A percentile compares a stretch with the other conserved stretches of the same genome.
Evolutionary conservation across 768 basidiomycete species (phyloP).

Genomic region (Fibroporia radiculosa): DNA sequence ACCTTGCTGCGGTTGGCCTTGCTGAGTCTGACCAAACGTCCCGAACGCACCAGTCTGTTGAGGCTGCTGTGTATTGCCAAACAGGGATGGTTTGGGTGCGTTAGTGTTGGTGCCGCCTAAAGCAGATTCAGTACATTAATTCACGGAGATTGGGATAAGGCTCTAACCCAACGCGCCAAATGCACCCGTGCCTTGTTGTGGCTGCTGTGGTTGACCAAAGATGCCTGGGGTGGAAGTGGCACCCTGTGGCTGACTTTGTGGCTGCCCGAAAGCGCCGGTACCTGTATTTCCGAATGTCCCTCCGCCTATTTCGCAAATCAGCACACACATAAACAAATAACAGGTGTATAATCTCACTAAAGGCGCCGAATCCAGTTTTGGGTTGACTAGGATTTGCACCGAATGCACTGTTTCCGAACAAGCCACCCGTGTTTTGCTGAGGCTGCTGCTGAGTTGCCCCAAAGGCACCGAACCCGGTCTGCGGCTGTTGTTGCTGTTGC

Average conservation of each 20-base stretch:
- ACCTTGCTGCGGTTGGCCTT: conserved; percentile 28
- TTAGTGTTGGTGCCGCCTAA: conserved; percentile 18
- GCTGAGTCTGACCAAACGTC: conserved; percentile 27
- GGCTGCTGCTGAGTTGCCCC: conserved; percentile 26
- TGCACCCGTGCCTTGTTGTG: conserved; percentile 13
- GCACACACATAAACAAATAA: neutral
- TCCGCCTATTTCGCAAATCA: neutral
- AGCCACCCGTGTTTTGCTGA: conserved; percentile 18
- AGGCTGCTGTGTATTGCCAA: conserved; percentile 34
- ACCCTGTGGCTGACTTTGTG: conserved; percentile 19
- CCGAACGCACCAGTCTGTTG: conserved; percentile 23
- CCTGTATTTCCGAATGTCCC: conserved; percentile 20
- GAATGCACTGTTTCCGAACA: conserved; percentile 23
- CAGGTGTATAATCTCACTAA: conserved; percentile 10
- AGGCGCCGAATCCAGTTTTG: conserved; percentile 17
- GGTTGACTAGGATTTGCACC: conserved; percentile 19
- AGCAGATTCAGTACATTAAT: neutral
- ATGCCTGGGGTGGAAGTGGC: conserved; percentile 22
- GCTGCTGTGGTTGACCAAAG: conserved; percentile 29
- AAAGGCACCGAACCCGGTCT: conserved; percentile 27
- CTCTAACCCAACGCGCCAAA: conserved; percentile 30
- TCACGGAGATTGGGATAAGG: neutral
- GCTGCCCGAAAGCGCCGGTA: conserved; percentile 21
- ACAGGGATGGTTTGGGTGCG: conserved; percentile 38
- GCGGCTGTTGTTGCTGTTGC: conserved; percentile 23